Percentiles rank a stretch among this genome's conserved stretches.
Evolutionary conservation across 192 early-diverging fungal genomes (phyloP).

Genomic region (Backusella parvicylindrica): DNA sequence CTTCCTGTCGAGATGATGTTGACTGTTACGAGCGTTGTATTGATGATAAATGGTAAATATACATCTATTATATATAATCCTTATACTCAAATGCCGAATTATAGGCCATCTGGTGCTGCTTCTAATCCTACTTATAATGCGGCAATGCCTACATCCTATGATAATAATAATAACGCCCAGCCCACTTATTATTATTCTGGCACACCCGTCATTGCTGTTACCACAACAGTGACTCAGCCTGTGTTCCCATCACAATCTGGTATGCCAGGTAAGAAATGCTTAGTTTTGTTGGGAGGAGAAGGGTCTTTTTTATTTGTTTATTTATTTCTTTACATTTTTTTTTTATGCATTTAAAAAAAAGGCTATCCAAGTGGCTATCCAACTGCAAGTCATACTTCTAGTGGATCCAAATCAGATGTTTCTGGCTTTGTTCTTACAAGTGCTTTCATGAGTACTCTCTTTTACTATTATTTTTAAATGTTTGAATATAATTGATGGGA

Average conservation of each 20-base stretch:
- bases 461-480: background rate
- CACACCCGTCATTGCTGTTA: background rate
- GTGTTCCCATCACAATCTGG: background rate
- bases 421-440: background rate
- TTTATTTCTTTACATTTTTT: background rate
- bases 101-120: background rate
- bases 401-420: background rate
- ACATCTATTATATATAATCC: background rate
- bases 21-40: slow-evolving; percentile 3
- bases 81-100: background rate
- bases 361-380: background rate
- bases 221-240: background rate
- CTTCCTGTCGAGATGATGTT: background rate
- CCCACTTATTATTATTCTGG: background rate
- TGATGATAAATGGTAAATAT: slow-evolving; percentile 2
- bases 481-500: background rate
- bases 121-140: background rate
- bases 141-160: background rate
- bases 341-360: background rate
- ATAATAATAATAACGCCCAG: background rate
- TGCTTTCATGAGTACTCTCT: background rate
- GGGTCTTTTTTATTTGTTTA: too few relatives aligned
- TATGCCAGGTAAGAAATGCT: background rate
- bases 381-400: background rate
- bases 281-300: background rate